Conservation (phyloP, 208 protist genomes). For the Leishmania arabica region DNA sequence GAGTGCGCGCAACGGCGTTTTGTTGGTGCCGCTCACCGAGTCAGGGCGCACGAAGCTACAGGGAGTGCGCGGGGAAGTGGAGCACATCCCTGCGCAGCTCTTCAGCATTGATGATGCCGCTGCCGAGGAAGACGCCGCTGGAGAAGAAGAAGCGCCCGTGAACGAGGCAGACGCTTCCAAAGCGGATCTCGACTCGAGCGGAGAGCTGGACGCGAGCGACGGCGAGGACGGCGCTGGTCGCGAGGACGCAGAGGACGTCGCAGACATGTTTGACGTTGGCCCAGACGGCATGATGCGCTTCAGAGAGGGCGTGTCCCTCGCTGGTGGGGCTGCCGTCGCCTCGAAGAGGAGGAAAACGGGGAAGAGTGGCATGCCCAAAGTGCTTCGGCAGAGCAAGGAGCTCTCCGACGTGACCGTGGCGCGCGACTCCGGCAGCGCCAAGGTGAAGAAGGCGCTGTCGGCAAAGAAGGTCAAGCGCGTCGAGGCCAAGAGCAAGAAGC, state of each 20-base stretch:
- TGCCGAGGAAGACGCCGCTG: conserved; percentile 24
- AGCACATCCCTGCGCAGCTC: conserved; percentile 78
- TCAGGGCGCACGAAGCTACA: conserved; percentile 21
- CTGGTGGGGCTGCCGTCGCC: neutral
- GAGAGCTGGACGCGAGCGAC: conserved; percentile 16
- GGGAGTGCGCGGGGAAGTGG: conserved; percentile 39
- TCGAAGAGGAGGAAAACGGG: conserved; percentile 9
- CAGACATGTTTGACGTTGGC: conserved; percentile 21
- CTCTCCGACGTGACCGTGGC: neutral
- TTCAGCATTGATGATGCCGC: conserved; percentile 58
- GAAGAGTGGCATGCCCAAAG: conserved; percentile 26
- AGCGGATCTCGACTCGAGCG: conserved; percentile 7
- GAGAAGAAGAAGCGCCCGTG: conserved; percentile 11
- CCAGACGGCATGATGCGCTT: conserved; percentile 28
- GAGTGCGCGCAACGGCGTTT: conserved; percentile 73
- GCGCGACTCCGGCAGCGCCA: conserved; percentile 8
- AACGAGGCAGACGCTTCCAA: neutral
- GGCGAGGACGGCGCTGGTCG: conserved; percentile 13
- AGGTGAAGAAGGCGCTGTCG: conserved; percentile 18
- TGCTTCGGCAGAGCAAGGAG: conserved; percentile 41
- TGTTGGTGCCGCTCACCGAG: conserved; percentile 76
- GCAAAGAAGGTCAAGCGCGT: conserved; percentile 20
- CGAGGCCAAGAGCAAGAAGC: conserved; percentile 1
- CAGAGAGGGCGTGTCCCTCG: conserved; percentile 9
- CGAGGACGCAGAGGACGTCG: conserved; percentile 5